Conservation (phyloP, 345 rosid species). For the Hibiscus mutabilis region DNA sequence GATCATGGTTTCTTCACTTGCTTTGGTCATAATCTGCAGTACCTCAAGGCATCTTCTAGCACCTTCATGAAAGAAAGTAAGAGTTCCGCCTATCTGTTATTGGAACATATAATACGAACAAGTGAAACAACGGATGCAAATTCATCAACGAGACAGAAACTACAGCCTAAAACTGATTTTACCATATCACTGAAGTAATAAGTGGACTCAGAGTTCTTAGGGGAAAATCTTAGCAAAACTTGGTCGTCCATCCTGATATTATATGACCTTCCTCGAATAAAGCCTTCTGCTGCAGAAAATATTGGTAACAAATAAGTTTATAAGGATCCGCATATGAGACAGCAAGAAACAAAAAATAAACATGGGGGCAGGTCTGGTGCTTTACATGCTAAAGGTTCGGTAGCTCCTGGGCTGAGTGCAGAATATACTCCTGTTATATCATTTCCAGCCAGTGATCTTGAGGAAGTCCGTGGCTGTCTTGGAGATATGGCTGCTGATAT, state of each 20-base stretch:
- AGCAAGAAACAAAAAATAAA: not conserved
- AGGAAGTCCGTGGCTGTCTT: constrained; percentile 33
- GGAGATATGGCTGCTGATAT: constrained; percentile 38
- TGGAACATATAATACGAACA: constrained; percentile 8
- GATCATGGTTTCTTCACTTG: not conserved
- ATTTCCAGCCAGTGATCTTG: constrained; percentile 24
- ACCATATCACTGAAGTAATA: constrained; percentile 96
- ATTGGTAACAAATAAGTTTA: constrained; percentile 34
- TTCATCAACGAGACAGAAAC: not conserved
- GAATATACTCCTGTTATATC: constrained; percentile 31
- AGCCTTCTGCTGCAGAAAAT: constrained; percentile 87
- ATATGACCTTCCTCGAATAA: constrained; percentile 90
- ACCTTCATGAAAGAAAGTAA: constrained; percentile 87
- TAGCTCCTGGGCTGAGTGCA: constrained; percentile 29
- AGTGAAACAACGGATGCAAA: not conserved
- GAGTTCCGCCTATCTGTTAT: constrained; percentile 91
- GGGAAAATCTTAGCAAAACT: constrained; percentile 87
- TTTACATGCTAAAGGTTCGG: constrained; percentile 61
- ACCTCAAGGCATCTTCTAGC: constrained; percentile 95
- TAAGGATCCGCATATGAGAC: constrained; percentile 15
- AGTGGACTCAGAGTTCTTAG: constrained; percentile 78
- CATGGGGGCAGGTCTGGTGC: constrained; percentile 10
- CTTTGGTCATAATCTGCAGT: constrained; percentile 10
- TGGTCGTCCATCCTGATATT: constrained; percentile 91
- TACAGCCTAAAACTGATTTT: constrained; percentile 17